Evolutionary conservation across 1,284 basidiomycete species (phyloP).

Genomic region (Heterobasidion irregulare): DNA sequence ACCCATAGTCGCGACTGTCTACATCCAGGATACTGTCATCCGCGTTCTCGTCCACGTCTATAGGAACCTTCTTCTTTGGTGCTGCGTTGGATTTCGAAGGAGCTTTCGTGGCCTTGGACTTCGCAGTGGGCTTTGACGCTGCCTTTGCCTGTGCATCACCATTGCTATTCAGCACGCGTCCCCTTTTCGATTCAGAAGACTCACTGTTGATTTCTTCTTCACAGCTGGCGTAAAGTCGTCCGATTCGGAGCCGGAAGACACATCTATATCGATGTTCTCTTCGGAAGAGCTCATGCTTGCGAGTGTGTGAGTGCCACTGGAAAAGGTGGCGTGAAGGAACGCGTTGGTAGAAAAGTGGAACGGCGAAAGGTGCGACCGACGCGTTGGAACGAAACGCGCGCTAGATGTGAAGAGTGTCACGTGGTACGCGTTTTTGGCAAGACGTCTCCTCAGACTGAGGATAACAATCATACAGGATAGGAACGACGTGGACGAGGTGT

Average conservation of each 20-base stretch:
- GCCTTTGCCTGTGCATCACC: conserved; percentile 25
- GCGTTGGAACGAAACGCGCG: background rate
- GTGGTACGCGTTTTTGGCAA: too few species aligned
- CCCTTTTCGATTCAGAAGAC: background rate
- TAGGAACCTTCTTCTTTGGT: conserved; percentile 65
- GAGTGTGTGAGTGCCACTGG: background rate
- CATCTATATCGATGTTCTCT: conserved; percentile 57
- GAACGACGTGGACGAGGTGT: too few species aligned
- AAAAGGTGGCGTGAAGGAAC: background rate
- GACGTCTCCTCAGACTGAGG: too few species aligned
- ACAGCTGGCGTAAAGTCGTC: conserved; percentile 53
- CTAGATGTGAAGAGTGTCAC: too few species aligned
- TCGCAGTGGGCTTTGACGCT: conserved; percentile 25
- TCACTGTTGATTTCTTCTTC: conserved; percentile 41
- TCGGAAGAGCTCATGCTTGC: conserved; percentile 47
- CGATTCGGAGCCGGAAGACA: conserved; percentile 50
- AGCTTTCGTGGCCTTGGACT: conserved; percentile 29
- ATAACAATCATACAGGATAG: too few species aligned
- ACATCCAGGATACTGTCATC: conserved; percentile 25
- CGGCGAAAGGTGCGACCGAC: background rate
- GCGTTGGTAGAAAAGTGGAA: background rate
- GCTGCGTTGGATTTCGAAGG: conserved; percentile 32
- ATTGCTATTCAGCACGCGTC: background rate
- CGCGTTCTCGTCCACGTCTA: conserved; percentile 28
- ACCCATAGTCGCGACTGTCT: conserved; percentile 36